A percentile compares a stretch with the other conserved stretches of the same genome.
Conservation (phyloP, 2,329 filamentous ascomycete genomes). For the Microcera coccophila region DNA sequence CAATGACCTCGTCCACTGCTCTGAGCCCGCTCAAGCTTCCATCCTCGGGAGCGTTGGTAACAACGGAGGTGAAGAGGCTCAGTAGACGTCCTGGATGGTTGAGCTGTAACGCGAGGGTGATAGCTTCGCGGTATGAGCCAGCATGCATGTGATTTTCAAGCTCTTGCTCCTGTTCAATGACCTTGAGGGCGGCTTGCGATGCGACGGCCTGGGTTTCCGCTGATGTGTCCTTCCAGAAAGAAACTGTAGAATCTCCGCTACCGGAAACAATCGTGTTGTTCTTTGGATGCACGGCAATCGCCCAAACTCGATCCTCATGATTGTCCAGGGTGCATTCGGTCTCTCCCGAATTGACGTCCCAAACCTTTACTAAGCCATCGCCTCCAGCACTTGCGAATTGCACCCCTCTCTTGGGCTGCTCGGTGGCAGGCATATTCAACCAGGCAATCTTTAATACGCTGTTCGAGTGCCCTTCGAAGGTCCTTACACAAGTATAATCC, state of each 20-base stretch:
- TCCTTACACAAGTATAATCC: constrained; percentile 88
- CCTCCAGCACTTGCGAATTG: constrained; percentile 84
- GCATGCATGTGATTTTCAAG: constrained; percentile 88
- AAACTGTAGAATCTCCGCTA: constrained; percentile 86
- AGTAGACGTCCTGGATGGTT: constrained; percentile 90
- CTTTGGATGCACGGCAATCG: constrained; percentile 67
- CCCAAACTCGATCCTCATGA: constrained; percentile 94
- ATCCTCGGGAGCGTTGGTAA: constrained; percentile 58
- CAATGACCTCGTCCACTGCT: constrained; percentile 79
- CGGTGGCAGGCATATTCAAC: constrained; percentile 57
- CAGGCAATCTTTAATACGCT: constrained; percentile 91
- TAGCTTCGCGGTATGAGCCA: constrained; percentile 87
- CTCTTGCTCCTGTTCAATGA: constrained; percentile 91
- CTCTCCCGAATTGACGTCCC: constrained; percentile 84
- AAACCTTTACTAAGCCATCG: constrained; percentile 93
- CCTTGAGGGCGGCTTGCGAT: constrained; percentile 67
- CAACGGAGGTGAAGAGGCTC: constrained; percentile 75
- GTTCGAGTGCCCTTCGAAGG: constrained; percentile 94
- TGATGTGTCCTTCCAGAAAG: constrained; percentile 94
- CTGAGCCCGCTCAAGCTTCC: constrained; percentile 61
- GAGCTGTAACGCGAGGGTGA: constrained; percentile 84
- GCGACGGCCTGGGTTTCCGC: constrained; percentile 71
- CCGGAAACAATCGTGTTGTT: constrained; percentile 79
- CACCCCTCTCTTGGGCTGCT: constrained; percentile 56
- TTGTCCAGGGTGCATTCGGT: constrained; percentile 89